Conservation (phyloP, 805 yeast genomes). For the Suhomyces kilbournensis region DNA sequence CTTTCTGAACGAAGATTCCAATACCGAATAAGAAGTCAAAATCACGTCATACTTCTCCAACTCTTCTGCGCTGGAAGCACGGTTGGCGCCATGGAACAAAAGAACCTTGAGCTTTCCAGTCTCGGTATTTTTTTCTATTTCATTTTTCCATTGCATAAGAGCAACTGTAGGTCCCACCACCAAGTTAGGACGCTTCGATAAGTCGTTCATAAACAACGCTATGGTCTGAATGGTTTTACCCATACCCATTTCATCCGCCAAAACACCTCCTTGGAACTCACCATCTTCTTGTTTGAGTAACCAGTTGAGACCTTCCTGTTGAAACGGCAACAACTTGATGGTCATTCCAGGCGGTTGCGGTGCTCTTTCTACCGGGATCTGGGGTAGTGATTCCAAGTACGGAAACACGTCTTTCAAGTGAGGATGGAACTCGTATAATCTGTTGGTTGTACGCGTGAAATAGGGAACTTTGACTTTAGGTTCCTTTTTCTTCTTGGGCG, state of each 20-base stretch:
- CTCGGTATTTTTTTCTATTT: conserved; percentile 77
- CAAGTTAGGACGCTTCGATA: conserved; percentile 65
- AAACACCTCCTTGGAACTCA: conserved; percentile 79
- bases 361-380: conserved; percentile 53
- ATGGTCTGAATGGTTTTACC: conserved; percentile 98
- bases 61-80: conserved; percentile 57
- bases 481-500: conserved; percentile 31
- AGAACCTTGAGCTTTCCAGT: conserved; percentile 64
- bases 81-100: conserved; percentile 82
- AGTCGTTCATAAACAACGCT: conserved; percentile 74
- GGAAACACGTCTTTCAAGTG: conserved; percentile 71
- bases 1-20: conserved; percentile 83
- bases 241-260: conserved; percentile 99
- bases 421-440: conserved; percentile 74
- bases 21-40: conserved; percentile 86
- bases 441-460: conserved; percentile 65
- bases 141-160: conserved; percentile 94
- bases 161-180: conserved; percentile 99
- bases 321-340: conserved; percentile 79
- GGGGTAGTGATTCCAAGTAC: conserved; percentile 47
- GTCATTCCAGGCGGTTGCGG: conserved; percentile 78
- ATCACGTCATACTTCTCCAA: conserved; percentile 70
- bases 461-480: conserved; percentile 62
- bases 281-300: conserved; percentile 75
- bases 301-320: conserved; percentile 92